A percentile compares a stretch with the other conserved stretches of the same genome.
These are phyloP conservation scores for Boletus reticuloceps DNA, from an alignment of 768 basidiomycete species.

Conservation along the genomic window DNA sequence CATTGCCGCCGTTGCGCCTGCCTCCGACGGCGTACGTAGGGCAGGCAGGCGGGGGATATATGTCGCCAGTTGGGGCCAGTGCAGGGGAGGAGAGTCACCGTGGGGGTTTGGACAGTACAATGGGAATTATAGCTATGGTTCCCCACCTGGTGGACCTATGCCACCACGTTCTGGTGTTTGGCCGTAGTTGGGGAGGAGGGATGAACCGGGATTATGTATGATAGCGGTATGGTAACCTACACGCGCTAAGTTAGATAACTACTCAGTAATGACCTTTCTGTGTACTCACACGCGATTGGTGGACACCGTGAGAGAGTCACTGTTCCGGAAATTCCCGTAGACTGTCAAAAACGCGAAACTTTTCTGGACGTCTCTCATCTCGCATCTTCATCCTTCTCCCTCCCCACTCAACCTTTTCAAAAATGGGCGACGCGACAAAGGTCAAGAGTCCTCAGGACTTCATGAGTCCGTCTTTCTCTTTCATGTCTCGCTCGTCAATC, in stretches of 20 bases:
- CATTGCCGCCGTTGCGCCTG: slow-evolving; percentile 29
- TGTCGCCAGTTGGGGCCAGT: slow-evolving; percentile 18
- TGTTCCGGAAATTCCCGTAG: slow-evolving; percentile 32
- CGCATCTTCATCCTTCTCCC: slow-evolving; percentile 32
- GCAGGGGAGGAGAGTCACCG: slow-evolving; percentile 19
- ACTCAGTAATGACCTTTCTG: no score
- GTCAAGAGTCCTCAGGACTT: slow-evolving; percentile 91
- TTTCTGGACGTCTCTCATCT: slow-evolving; percentile 45
- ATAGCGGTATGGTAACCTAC: slow-evolving; percentile 15
- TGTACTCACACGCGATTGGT: slow-evolving; percentile 10
- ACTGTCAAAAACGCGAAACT: slow-evolving; percentile 45
- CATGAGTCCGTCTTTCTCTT: slow-evolving; percentile 48
- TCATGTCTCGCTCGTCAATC: not conserved
- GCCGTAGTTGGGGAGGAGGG: slow-evolving; percentile 24
- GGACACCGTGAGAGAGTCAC: slow-evolving; percentile 24
- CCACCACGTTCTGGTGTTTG: slow-evolving; percentile 25
- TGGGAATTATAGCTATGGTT: slow-evolving; percentile 22
- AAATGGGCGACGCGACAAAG: slow-evolving; percentile 85
- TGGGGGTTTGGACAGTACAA: slow-evolving; percentile 24
- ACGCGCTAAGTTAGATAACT: no score
- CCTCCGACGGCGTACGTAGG: slow-evolving; percentile 18
- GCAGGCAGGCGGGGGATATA: slow-evolving; percentile 19
- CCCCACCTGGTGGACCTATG: slow-evolving; percentile 20
- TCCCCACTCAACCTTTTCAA: slow-evolving; percentile 44
- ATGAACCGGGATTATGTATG: slow-evolving; percentile 17